A percentile compares a stretch with the other conserved stretches of the same genome.
phyloP scores from a whole-genome alignment of 805 yeast species.

The Metschnikowia baotianmanensis region DNA sequence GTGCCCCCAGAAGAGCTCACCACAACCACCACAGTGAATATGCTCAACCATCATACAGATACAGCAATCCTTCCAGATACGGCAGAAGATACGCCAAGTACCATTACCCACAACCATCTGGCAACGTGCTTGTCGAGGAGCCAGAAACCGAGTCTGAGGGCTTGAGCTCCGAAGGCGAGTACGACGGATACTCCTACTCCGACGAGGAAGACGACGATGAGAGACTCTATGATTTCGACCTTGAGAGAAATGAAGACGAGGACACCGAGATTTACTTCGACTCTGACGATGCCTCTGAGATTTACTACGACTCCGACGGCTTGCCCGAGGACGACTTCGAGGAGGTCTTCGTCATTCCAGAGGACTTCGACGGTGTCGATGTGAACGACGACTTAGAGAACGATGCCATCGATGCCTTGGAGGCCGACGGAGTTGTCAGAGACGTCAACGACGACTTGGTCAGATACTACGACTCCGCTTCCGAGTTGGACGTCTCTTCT shows the following conservation, averaged over 20 bases:
- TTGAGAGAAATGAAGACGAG: constrained; percentile 20
- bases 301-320: constrained; percentile 18
- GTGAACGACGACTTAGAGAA: constrained; percentile 38
- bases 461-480: constrained; percentile 24
- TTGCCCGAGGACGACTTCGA: constrained; percentile 23
- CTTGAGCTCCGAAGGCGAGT: constrained; percentile 23
- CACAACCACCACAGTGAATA: neutral
- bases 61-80: constrained; percentile 3
- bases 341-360: constrained; percentile 18
- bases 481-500: constrained; percentile 8
- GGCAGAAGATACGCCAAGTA: constrained; percentile 31
- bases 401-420: constrained; percentile 32
- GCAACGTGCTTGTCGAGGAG: constrained; percentile 41
- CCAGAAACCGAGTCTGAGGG: constrained; percentile 37
- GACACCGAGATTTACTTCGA: no score
- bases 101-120: constrained; percentile 34
- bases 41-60: constrained; percentile 6
- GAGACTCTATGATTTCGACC: constrained; percentile 27
- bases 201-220: constrained; percentile 27
- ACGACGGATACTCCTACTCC: constrained; percentile 19
- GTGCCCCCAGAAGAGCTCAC: neutral
- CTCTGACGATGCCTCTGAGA: constrained; percentile 17
- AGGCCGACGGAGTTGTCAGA: constrained; percentile 25
- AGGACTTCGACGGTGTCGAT: constrained; percentile 35
- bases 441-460: constrained; percentile 27